Evolutionary conservation across 306 rosid species (phyloP).

Genomic region (Sindora glabra): DNA sequence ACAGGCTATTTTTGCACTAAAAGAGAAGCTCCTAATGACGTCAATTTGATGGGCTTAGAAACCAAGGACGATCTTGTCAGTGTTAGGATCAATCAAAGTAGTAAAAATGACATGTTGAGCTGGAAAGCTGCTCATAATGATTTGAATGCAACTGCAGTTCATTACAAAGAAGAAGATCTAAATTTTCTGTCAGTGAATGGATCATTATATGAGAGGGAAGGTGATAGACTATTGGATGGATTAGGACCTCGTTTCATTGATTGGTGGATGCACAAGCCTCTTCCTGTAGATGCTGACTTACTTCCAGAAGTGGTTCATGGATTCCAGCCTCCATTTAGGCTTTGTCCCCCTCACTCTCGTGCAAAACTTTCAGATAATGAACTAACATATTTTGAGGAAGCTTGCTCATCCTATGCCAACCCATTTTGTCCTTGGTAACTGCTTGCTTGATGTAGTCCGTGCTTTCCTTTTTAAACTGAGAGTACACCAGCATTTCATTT

Average conservation of each 20-base stretch:
- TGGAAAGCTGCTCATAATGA: conserved; percentile 8
- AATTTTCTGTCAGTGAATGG: conserved; percentile 23
- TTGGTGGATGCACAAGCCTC: conserved; percentile 93
- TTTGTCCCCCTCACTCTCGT: conserved; percentile 48
- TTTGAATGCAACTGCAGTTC: conserved; percentile 9
- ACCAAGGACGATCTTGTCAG: conserved; percentile 1
- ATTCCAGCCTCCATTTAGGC: conserved; percentile 57
- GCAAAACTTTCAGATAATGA: conserved; percentile 49
- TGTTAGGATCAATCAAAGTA: conserved; percentile 11
- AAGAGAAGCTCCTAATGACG: conserved; percentile 11
- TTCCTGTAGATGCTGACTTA: conserved; percentile 87
- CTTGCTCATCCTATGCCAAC: conserved; percentile 63
- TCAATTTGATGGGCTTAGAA: conserved; percentile 17
- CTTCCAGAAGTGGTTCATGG: conserved; percentile 77
- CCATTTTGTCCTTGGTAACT: conserved; percentile 84
- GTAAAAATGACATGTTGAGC: conserved; percentile 15
- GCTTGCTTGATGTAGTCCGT: conserved; percentile 14
- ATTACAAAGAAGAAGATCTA: background rate
- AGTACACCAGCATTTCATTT: background rate
- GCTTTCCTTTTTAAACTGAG: background rate
- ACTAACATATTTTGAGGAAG: conserved; percentile 61
- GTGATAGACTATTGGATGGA: conserved; percentile 67
- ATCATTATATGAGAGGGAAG: conserved; percentile 76
- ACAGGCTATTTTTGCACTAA: conserved; percentile 10
- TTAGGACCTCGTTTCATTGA: conserved; percentile 87